These are phyloP conservation scores for Petrea volubilis DNA, from an alignment of 257 asterid genomes.

Conservation along the genomic window DNA sequence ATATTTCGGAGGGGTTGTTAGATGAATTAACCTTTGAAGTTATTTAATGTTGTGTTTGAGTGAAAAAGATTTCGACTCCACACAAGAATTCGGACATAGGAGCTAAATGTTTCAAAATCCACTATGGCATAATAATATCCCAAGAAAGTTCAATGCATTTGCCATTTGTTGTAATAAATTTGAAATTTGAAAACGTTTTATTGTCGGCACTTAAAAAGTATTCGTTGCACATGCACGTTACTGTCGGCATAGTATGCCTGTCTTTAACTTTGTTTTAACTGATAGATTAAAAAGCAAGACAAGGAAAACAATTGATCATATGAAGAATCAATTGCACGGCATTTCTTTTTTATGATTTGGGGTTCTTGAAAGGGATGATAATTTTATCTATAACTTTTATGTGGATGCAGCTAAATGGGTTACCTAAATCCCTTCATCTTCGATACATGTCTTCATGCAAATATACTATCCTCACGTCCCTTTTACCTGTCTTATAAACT, in stretches of 20 bases:
- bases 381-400: conserved; percentile 1
- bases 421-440: conserved; percentile 23
- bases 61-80: no score
- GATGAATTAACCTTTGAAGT: no score
- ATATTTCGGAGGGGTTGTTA: no score
- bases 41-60: no score
- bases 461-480: conserved; percentile 15
- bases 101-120: no score
- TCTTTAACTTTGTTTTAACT: background rate
- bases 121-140: no score
- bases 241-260: no score
- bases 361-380: background rate
- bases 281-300: background rate
- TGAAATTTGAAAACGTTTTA: no score
- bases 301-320: background rate
- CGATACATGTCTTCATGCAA: conserved; percentile 22
- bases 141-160: no score
- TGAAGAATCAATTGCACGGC: background rate
- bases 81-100: no score
- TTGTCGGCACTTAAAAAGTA: conserved; percentile 1
- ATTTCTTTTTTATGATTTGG: background rate
- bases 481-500: background rate
- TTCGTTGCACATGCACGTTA: conserved; percentile 13
- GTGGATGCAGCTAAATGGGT: conserved; percentile 25
- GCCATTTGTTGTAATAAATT: no score